Conservation (phyloP, 176 grass and related monocot species). For the Lolium rigidum region DNA sequence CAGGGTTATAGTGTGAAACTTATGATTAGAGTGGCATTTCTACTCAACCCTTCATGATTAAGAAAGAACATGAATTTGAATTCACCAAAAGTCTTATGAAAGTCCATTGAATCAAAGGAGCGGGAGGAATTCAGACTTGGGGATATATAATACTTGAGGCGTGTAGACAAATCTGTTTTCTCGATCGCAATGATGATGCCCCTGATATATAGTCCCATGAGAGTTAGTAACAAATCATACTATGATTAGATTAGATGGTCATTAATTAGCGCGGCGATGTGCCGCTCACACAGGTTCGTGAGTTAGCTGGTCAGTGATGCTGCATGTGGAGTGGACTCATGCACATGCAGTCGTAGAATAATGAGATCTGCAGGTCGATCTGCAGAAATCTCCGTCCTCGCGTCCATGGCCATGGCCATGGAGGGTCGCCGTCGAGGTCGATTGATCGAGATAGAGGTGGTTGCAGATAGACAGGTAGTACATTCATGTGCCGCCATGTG, state of each 20-base stretch:
- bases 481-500: slow-evolving; percentile 20
- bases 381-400: neutral
- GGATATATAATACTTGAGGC: too few relatives aligned
- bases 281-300: neutral
- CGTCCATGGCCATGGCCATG: neutral
- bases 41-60: too few relatives aligned
- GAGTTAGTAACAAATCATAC: neutral
- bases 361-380: slow-evolving; percentile 1
- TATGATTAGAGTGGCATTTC: too few relatives aligned
- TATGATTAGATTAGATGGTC: neutral
- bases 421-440: neutral
- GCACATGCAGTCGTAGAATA: slow-evolving; percentile 6
- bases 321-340: neutral
- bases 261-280: neutral
- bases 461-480: neutral
- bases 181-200: neutral
- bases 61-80: too few relatives aligned
- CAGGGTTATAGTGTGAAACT: too few relatives aligned
- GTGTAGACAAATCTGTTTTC: too few relatives aligned
- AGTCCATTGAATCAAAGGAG: too few relatives aligned
- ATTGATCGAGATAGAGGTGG: neutral
- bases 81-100: too few relatives aligned
- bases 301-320: neutral
- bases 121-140: too few relatives aligned
- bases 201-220: neutral